Evolutionary conservation across 2,329 filamentous ascomycete genomes (phyloP).

Genomic region (Fusarium nanum): DNA sequence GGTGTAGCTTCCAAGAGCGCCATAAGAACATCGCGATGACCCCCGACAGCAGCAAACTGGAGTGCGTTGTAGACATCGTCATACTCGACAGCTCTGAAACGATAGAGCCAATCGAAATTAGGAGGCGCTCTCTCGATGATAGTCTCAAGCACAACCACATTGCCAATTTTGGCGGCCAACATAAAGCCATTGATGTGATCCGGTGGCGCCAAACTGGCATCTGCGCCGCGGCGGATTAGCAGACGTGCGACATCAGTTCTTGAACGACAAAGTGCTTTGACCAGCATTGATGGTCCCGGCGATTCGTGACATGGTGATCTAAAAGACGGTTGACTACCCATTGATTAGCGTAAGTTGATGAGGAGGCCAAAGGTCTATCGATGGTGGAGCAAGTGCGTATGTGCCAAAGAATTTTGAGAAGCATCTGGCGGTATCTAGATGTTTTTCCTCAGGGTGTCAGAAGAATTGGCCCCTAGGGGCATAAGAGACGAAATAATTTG

Average conservation of each 20-base stretch:
- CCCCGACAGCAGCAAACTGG: slow-evolving; percentile 39
- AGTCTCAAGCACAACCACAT: slow-evolving; percentile 27
- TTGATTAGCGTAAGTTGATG: background rate
- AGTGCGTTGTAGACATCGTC: slow-evolving; percentile 35
- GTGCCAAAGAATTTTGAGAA: too few relatives aligned
- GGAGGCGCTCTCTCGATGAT: slow-evolving; percentile 21
- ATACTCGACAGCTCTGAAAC: slow-evolving; percentile 6
- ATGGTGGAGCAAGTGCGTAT: too few relatives aligned
- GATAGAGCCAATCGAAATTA: slow-evolving; percentile 33
- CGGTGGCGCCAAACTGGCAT: slow-evolving; percentile 23
- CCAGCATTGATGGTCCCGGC: slow-evolving; percentile 26
- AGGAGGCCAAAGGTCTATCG: too few relatives aligned
- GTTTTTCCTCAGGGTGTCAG: too few relatives aligned
- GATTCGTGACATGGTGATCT: background rate
- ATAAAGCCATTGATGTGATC: slow-evolving; percentile 31
- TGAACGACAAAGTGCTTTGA: slow-evolving; percentile 18
- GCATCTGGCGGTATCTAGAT: too few relatives aligned
- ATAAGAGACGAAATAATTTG: too few relatives aligned
- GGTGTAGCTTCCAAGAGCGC: slow-evolving; percentile 32
- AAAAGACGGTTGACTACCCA: background rate
- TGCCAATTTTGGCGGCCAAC: slow-evolving; percentile 24
- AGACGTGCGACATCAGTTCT: slow-evolving; percentile 17
- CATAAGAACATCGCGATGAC: slow-evolving; percentile 23
- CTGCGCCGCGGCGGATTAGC: slow-evolving; percentile 34
- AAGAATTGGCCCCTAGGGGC: too few relatives aligned